These are phyloP conservation scores for Candida piceae DNA, from an alignment of 805 yeast species.

Conservation along the genomic window DNA sequence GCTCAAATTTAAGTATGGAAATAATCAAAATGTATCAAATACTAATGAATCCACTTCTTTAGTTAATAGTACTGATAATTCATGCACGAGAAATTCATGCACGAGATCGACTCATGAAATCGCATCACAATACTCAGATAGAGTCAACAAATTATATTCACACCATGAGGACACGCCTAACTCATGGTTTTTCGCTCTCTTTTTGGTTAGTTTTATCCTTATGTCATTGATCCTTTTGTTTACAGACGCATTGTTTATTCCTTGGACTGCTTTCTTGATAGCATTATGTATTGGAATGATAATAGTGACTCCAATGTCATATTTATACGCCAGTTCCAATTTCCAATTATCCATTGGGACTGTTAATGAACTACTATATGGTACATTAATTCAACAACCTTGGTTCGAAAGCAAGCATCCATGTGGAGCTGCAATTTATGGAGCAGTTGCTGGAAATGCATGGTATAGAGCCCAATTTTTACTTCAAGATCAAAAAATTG, in stretches of 20 bases:
- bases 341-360: conserved; percentile 51
- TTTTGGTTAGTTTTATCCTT: conserved; percentile 32
- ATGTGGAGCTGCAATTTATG: conserved; percentile 44
- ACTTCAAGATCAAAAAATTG: conserved; percentile 40
- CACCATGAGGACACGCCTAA: conserved; percentile 38
- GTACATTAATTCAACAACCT: conserved; percentile 36
- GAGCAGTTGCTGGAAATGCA: conserved; percentile 50
- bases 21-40: background rate
- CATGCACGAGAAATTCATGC: too few relatives aligned
- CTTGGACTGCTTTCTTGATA: conserved; percentile 37
- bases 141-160: conserved; percentile 38
- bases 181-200: conserved; percentile 37
- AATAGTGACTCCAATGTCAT: conserved; percentile 45
- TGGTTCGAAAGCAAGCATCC: conserved; percentile 34
- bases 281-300: conserved; percentile 40
- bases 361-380: conserved; percentile 45
- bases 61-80: too few relatives aligned
- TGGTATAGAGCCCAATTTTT: conserved; percentile 46
- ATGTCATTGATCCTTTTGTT: conserved; percentile 30
- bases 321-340: conserved; percentile 46
- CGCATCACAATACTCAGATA: conserved; percentile 33
- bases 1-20: conserved; percentile 2
- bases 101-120: too few relatives aligned
- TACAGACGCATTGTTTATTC: conserved; percentile 29
- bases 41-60: too few relatives aligned